Conservation (phyloP, 805 yeast genomes). For the Starmerella bombicola region DNA sequence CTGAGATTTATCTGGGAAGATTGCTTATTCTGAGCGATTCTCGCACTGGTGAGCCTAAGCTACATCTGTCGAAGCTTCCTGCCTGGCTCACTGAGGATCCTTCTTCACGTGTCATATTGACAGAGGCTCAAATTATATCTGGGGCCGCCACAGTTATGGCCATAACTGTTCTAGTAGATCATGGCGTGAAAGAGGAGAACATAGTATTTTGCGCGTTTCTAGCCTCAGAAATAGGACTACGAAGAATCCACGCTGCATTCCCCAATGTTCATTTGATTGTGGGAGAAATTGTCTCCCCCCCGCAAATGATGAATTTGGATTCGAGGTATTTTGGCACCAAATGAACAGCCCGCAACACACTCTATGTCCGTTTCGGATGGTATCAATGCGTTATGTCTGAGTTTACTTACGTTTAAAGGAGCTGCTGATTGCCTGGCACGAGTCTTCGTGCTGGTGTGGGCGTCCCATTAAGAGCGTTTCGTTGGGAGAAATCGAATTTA, state of each 20-base stretch:
- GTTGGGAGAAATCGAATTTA: not conserved
- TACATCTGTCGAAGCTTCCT: slow-evolving; percentile 74
- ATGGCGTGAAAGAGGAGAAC: slow-evolving; percentile 48
- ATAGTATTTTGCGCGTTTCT: slow-evolving; percentile 59
- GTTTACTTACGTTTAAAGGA: too few relatives aligned
- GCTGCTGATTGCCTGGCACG: too few relatives aligned
- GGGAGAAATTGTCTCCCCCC: slow-evolving; percentile 47
- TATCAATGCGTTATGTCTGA: too few relatives aligned
- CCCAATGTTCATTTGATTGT: slow-evolving; percentile 55
- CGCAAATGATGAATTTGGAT: slow-evolving; percentile 60
- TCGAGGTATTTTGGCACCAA: slow-evolving; percentile 62
- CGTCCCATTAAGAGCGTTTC: too few relatives aligned
- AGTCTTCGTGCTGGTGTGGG: too few relatives aligned
- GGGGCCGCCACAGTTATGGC: slow-evolving; percentile 97
- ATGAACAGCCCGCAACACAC: not conserved
- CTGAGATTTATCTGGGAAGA: slow-evolving; percentile 71
- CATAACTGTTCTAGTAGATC: slow-evolving; percentile 71
- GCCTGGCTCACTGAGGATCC: slow-evolving; percentile 18
- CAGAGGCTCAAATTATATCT: slow-evolving; percentile 79
- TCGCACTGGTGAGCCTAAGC: slow-evolving; percentile 83
- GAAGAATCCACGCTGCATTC: slow-evolving; percentile 63
- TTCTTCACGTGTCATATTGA: slow-evolving; percentile 42
- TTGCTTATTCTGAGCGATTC: slow-evolving; percentile 78
- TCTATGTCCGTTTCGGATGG: too few relatives aligned
- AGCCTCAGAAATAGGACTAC: slow-evolving; percentile 67